Conservation (phyloP, 2,329 filamentous ascomycete genomes). For the Tolypocladium inflatum region DNA sequence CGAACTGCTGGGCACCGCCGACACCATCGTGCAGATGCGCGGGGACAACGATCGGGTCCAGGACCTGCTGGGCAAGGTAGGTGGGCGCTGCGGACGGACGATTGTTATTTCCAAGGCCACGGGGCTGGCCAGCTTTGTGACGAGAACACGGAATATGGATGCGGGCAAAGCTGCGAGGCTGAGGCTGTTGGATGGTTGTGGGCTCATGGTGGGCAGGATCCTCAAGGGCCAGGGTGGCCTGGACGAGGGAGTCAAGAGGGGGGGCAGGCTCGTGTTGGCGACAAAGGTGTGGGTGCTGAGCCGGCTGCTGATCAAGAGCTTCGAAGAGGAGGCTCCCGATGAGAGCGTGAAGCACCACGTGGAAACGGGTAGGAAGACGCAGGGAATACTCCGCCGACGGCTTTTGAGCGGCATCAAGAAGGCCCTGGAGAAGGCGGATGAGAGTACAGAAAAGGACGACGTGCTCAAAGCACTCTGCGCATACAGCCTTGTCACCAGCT, state of each 20-base stretch:
- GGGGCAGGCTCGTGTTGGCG: slow-evolving; percentile 43
- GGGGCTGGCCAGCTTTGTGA: slow-evolving; percentile 41
- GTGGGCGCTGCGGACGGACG: slow-evolving; percentile 64
- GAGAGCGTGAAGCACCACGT: slow-evolving; percentile 29
- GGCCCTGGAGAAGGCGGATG: slow-evolving; percentile 54
- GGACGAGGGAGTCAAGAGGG: slow-evolving; percentile 24
- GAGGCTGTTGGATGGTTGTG: slow-evolving; percentile 42
- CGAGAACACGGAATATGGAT: slow-evolving; percentile 15
- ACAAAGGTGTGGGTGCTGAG: slow-evolving; percentile 70
- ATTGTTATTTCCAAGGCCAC: slow-evolving; percentile 57
- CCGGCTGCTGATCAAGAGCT: slow-evolving; percentile 63
- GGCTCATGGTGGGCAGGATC: slow-evolving; percentile 37
- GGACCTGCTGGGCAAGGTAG: slow-evolving; percentile 59
- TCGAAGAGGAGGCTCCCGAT: slow-evolving; percentile 41
- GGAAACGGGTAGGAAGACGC: slow-evolving; percentile 53
- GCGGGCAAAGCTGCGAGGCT: slow-evolving; percentile 30
- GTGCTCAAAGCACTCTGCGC: slow-evolving; percentile 70
- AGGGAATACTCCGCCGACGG: slow-evolving; percentile 52
- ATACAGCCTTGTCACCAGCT: slow-evolving; percentile 73
- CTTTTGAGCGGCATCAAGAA: slow-evolving; percentile 61
- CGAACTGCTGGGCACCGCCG: slow-evolving; percentile 82
- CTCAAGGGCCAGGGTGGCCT: slow-evolving; percentile 30
- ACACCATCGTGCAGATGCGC: slow-evolving; percentile 89
- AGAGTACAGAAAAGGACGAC: slow-evolving; percentile 33
- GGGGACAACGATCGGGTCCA: slow-evolving; percentile 67